These are phyloP conservation scores for Chytriomyces confervae DNA, from an alignment of 192 early-diverging fungal species.

Conservation along the genomic window DNA sequence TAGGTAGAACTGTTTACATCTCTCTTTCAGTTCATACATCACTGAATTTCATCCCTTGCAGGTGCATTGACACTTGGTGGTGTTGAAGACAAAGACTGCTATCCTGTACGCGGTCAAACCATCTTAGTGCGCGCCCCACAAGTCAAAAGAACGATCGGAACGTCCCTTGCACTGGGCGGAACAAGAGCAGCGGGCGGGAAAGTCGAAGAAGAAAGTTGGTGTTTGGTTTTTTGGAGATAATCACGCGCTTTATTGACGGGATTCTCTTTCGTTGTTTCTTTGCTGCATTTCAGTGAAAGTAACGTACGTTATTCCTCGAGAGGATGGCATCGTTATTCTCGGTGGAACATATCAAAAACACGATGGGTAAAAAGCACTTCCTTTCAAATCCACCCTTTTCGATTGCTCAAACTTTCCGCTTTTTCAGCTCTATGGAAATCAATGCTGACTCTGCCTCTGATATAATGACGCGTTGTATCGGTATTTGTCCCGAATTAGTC, in stretches of 20 bases:
- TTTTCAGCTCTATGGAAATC: conserved; percentile 27
- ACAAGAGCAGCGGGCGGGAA: conserved; percentile 3
- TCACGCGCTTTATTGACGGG: not conserved
- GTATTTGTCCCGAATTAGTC: conserved; percentile 59
- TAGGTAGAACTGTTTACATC: conserved; percentile 52
- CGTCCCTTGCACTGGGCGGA: conserved; percentile 11
- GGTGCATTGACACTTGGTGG: conserved; percentile 69
- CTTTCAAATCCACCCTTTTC: not conserved
- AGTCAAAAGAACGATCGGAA: conserved; percentile 66
- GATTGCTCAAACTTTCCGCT: not conserved
- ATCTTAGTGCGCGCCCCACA: conserved; percentile 74
- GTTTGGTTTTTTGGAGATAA: not conserved
- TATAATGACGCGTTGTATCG: conserved; percentile 52
- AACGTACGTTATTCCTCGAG: conserved; percentile 84
- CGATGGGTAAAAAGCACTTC: not conserved
- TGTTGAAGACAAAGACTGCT: conserved; percentile 75
- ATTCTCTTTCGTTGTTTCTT: not conserved
- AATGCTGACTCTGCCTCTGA: conserved; percentile 39
- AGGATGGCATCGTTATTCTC: conserved; percentile 75
- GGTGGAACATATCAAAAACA: conserved; percentile 71
- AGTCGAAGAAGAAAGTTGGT: conserved; percentile 4
- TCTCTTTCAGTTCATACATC: conserved; percentile 4
- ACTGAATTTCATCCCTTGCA: not conserved
- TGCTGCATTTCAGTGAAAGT: conserved; percentile 34
- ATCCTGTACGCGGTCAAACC: conserved; percentile 82